Percentiles rank a stretch among this genome's conserved stretches.
phyloP scores from a whole-genome alignment of 345 rosid species.

The Bruguiera sexangula region DNA sequence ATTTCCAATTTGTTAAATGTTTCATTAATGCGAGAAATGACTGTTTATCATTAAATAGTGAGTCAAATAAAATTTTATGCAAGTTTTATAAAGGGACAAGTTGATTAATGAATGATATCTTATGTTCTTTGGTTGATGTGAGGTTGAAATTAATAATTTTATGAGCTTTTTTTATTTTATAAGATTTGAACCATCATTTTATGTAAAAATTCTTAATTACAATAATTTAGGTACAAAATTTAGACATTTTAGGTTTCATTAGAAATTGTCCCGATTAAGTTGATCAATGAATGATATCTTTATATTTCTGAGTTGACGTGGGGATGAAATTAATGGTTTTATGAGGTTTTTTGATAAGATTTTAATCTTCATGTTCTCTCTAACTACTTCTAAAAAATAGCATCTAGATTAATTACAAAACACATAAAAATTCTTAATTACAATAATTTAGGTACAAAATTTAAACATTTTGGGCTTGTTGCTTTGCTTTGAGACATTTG shows the following conservation, averaged over 20 bases:
- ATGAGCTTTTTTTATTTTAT: conserved; percentile 10
- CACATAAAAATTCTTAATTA: neutral
- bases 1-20: conserved; percentile 2
- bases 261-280: too few relatives aligned
- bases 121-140: neutral
- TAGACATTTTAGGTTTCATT: too few relatives aligned
- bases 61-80: conserved; percentile 25
- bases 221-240: too few relatives aligned
- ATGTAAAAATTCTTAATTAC: too few relatives aligned
- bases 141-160: conserved; percentile 20
- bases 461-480: too few relatives aligned
- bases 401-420: neutral
- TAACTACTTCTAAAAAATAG: too few relatives aligned
- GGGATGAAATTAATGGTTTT: conserved; percentile 21
- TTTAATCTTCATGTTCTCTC: conserved; percentile 19
- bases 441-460: too few relatives aligned
- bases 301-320: neutral
- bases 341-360: conserved; percentile 18
- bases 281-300: conserved; percentile 23
- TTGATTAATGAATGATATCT: conserved; percentile 18
- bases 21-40: neutral
- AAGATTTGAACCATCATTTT: conserved; percentile 22
- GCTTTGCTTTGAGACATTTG: too few relatives aligned
- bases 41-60: neutral
- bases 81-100: conserved; percentile 15